Evolutionary conservation across 148 eudicot species (phyloP).

Genomic region (Camellia japonica): DNA sequence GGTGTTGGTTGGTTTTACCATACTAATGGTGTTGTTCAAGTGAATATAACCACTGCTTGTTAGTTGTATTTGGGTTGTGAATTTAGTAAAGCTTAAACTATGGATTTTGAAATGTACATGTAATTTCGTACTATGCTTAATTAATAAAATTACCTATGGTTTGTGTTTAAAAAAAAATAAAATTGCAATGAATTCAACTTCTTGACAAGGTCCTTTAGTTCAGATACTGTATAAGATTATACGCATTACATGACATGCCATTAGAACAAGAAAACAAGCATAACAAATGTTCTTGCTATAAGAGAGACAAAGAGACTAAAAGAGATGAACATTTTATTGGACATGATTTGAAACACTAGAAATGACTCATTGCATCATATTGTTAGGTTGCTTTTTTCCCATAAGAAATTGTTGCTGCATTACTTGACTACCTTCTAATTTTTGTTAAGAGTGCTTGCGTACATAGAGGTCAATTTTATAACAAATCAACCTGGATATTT

Average conservation of each 20-base stretch:
- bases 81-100: no score
- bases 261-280: slow-evolving; percentile 17
- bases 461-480: background rate
- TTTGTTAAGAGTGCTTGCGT: background rate
- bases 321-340: background rate
- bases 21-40: no score
- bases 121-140: no score
- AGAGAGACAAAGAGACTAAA: background rate
- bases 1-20: no score
- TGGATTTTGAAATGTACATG: no score
- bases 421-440: background rate
- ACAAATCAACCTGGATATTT: background rate
- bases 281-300: background rate
- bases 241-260: slow-evolving; percentile 20
- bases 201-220: slow-evolving; percentile 93
- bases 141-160: no score
- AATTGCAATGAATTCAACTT: slow-evolving; percentile 80
- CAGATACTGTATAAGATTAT: slow-evolving; percentile 88
- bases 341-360: background rate
- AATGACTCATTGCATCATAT: background rate
- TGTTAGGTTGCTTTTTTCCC: background rate
- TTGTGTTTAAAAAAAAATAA: no score
- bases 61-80: no score
- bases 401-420: background rate
- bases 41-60: no score